Conservation (phyloP, 2,329 filamentous ascomycete species). For the Clarireedia monteithiana region DNA sequence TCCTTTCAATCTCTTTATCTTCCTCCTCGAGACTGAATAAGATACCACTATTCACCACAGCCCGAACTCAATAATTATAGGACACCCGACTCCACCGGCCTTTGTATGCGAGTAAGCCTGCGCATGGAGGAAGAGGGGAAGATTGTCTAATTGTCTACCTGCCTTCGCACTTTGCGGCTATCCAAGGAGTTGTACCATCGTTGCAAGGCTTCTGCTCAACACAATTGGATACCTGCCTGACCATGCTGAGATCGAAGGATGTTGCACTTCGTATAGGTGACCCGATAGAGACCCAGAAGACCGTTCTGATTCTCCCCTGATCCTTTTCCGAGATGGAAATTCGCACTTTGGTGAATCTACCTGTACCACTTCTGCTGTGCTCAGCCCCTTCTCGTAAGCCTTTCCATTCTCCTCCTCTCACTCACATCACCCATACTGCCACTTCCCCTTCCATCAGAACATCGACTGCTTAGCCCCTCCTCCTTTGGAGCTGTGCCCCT, state of each 20-base stretch:
- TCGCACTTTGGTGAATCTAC: neutral
- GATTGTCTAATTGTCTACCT: no score
- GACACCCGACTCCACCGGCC: neutral
- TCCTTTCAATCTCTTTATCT: no score
- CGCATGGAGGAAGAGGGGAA: neutral
- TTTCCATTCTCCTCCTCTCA: neutral
- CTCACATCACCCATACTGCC: neutral
- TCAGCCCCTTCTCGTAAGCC: neutral
- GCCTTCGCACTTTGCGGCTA: neutral
- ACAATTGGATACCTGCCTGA: no score
- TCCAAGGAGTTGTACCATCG: neutral
- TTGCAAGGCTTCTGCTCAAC: neutral
- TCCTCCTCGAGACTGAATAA: neutral
- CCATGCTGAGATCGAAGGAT: neutral
- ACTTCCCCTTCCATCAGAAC: neutral
- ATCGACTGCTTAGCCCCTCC: neutral
- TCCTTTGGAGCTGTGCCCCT: neutral
- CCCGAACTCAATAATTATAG: neutral
- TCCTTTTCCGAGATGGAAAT: neutral
- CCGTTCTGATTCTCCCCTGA: neutral
- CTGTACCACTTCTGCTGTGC: neutral
- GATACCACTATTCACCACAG: neutral
- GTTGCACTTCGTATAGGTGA: constrained; percentile 1
- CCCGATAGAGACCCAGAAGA: neutral
- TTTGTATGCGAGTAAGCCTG: constrained; percentile 6